Conservation (phyloP, 2,329 filamentous ascomycete genomes). For the Phyllachora maydis region DNA sequence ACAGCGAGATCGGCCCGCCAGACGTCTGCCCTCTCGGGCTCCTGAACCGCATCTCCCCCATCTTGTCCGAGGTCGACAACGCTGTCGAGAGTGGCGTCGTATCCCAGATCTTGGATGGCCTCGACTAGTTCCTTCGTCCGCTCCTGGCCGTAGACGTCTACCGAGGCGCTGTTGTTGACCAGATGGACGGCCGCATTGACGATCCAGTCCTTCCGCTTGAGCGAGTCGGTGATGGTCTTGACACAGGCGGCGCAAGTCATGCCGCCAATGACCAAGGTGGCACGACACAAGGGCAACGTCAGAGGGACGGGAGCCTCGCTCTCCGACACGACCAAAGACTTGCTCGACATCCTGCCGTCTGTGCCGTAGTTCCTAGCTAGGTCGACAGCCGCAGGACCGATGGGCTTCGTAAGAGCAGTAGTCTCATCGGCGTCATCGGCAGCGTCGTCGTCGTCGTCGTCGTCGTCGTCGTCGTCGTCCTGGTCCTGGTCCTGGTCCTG, state of each 20-base stretch:
- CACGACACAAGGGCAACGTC: slow-evolving; percentile 7
- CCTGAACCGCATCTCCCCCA: slow-evolving; percentile 3
- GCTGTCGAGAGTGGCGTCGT: slow-evolving; percentile 37
- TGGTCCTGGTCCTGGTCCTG: slow-evolving; percentile 4
- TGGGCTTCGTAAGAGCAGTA: slow-evolving; percentile 1
- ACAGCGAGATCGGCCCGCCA: slow-evolving; percentile 30
- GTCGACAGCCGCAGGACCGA: slow-evolving; percentile 1
- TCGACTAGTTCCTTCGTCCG: slow-evolving; percentile 27
- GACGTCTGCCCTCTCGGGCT: slow-evolving; percentile 2
- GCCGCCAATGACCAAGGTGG: slow-evolving; percentile 28
- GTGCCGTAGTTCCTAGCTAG: slow-evolving; percentile 1
- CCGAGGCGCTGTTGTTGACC: slow-evolving; percentile 42
- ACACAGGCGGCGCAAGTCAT: slow-evolving; percentile 58
- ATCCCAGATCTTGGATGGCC: slow-evolving; percentile 41
- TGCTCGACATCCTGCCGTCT: slow-evolving; percentile 4
- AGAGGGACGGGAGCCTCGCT: slow-evolving; percentile 5
- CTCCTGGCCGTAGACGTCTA: slow-evolving; percentile 26
- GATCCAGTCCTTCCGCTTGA: slow-evolving; percentile 37
- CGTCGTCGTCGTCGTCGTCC: too few species aligned
- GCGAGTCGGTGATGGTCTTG: slow-evolving; percentile 36
- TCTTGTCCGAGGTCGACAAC: slow-evolving; percentile 15
- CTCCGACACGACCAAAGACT: slow-evolving; percentile 14
- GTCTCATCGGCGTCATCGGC: neutral
- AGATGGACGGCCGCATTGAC: slow-evolving; percentile 39
- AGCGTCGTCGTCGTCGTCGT: too few species aligned